Conservation (phyloP, 495 filamentous ascomycete species). For the Mycothermus thermophilus region DNA sequence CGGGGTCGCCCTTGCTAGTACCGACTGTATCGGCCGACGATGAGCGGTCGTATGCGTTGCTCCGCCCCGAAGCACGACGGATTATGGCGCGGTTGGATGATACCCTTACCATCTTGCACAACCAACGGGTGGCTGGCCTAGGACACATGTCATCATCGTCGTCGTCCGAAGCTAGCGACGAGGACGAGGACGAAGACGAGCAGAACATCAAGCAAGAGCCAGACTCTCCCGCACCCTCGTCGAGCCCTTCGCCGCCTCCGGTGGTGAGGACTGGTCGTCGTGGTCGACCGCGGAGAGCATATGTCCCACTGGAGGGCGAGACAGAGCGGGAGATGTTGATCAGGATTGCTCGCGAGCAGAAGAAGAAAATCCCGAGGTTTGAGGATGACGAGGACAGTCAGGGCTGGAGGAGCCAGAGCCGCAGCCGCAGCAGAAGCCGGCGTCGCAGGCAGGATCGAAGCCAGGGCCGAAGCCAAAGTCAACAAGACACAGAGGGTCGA, state of each 20-base stretch:
- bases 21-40: slow-evolving; percentile 35
- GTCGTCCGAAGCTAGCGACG: neutral
- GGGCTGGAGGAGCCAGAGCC: neutral
- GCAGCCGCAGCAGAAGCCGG: neutral
- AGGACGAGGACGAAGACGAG: neutral
- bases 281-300: slow-evolving; percentile 26
- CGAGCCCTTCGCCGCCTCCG: neutral
- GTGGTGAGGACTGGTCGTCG: slow-evolving; percentile 15
- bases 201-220: neutral
- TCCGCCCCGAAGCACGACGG: slow-evolving; percentile 50
- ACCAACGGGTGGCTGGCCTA: slow-evolving; percentile 36
- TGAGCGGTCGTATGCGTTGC: slow-evolving; percentile 41
- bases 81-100: slow-evolving; percentile 52
- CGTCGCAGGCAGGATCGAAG: slow-evolving; percentile 1
- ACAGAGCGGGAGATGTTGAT: slow-evolving; percentile 27
- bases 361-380: slow-evolving; percentile 3
- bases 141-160: slow-evolving; percentile 20
- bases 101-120: slow-evolving; percentile 52
- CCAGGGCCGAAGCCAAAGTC: too few species aligned
- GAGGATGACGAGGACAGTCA: neutral
- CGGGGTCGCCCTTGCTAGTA: too few species aligned
- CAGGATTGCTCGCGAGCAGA: slow-evolving; percentile 25
- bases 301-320: slow-evolving; percentile 28
- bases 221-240: neutral
- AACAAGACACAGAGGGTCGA: too few species aligned